Percentiles rank a stretch among this genome's conserved stretches.
Evolutionary conservation across 805 yeast species (phyloP).

Genomic region (Candida suzukii): DNA sequence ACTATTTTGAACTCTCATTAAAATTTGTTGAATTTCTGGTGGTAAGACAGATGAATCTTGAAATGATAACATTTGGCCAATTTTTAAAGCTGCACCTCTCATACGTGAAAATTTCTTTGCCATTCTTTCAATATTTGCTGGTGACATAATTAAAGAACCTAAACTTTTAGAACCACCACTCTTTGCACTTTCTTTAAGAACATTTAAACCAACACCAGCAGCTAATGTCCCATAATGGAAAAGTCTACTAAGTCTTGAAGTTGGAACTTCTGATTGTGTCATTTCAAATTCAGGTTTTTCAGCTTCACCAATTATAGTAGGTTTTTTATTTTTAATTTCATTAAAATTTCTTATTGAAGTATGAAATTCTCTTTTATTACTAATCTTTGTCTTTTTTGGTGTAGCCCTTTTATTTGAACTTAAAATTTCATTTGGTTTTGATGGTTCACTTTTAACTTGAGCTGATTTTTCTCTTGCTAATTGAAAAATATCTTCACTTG

Average conservation of each 20-base stretch:
- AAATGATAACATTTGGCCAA: constrained; percentile 95
- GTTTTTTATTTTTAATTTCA: neutral
- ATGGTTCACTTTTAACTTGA: constrained; percentile 9
- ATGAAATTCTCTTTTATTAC: constrained; percentile 15
- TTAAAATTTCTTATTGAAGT: constrained; percentile 5
- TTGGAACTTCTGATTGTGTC: constrained; percentile 71
- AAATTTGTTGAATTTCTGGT: constrained; percentile 70
- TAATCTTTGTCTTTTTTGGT: constrained; percentile 6
- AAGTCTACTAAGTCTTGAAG: constrained; percentile 78
- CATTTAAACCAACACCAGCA: constrained; percentile 83
- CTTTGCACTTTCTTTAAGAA: constrained; percentile 65
- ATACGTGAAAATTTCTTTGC: constrained; percentile 83
- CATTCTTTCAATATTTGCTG: constrained; percentile 79
- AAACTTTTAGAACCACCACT: constrained; percentile 38
- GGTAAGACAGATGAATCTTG: constrained; percentile 88
- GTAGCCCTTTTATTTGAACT: constrained; percentile 14
- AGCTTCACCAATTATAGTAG: constrained; percentile 24
- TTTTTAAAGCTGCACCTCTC: constrained; percentile 98
- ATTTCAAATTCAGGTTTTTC: constrained; percentile 36
- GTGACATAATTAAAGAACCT: constrained; percentile 61
- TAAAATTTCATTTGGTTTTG: constrained; percentile 2
- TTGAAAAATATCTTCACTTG: constrained; percentile 24
- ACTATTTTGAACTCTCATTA: constrained; percentile 81
- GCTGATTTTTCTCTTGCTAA: constrained; percentile 25
- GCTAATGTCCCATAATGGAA: constrained; percentile 92